These are phyloP conservation scores for Coemansia sp. DNA, from an alignment of 371 early-diverging fungal species.

Conservation along the genomic window DNA sequence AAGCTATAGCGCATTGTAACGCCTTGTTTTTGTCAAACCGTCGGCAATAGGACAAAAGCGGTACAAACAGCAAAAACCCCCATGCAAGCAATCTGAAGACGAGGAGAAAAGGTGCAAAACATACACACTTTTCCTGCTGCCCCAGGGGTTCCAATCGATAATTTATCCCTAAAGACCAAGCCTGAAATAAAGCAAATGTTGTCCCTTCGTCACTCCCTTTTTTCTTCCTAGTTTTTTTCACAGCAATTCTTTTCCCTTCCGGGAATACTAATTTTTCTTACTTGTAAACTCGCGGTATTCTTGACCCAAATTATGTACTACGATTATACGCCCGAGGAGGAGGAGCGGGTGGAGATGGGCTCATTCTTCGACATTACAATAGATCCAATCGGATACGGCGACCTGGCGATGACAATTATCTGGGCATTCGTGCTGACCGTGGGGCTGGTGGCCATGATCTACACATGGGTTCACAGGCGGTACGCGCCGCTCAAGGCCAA, in stretches of 20 bases:
- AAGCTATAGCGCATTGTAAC: too few species aligned
- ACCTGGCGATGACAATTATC: constrained; percentile 21
- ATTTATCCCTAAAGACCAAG: neutral
- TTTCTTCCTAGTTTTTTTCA: neutral
- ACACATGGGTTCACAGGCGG: constrained; percentile 37
- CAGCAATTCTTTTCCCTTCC: neutral
- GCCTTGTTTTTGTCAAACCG: neutral
- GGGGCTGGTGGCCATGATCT: constrained; percentile 33
- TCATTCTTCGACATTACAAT: constrained; percentile 29
- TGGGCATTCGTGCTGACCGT: constrained; percentile 16
- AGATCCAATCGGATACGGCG: constrained; percentile 33
- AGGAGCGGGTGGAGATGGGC: constrained; percentile 29
- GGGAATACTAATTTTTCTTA: too few species aligned
- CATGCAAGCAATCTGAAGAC: neutral
- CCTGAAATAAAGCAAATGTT: too few species aligned
- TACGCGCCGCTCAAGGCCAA: constrained; percentile 49
- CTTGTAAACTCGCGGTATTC: too few species aligned
- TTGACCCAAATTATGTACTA: constrained; percentile 24
- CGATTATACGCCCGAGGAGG: constrained; percentile 25
- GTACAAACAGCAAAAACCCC: neutral
- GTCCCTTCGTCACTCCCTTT: too few species aligned
- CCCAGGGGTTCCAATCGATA: neutral
- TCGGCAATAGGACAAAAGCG: neutral
- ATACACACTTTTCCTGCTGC: neutral
- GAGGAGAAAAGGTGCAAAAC: neutral